Evolutionary conservation across 192 early-diverging fungal species (phyloP), one percentile per base, ranked within the genome.

Genomic region (Rhizophagus clarus): DNA sequence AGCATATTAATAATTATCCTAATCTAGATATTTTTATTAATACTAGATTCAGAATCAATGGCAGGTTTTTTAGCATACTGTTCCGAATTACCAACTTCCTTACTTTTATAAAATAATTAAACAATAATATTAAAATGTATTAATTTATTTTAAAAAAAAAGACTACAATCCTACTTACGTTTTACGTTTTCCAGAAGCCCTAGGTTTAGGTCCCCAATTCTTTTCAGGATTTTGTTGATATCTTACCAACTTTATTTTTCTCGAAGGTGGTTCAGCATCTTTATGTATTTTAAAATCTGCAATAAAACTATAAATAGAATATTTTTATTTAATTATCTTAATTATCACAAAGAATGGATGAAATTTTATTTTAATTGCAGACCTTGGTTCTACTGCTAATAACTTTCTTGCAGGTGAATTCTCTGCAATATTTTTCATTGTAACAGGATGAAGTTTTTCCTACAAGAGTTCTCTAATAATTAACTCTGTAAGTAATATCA

Each of bases 131-230:
- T 34, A 37, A 68, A 22, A 69, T 34, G 9, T n/a, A n/a, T n/a
- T n/a, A n/a, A n/a, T n/a, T n/a, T 51, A 56, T 56, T 5, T 56
- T 56, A 5, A 56, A 7, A 56, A 17, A 56, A 37, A 69, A 22
- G 0, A 69, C 3, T 28, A 32, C 2, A 67, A 4, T 31, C 1
- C 10, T 76, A 45, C 85, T 84, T 79, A 86, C 85, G 78, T 47
- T 69, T 86, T 86, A 9, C 82, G 83, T 72, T 88, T 89, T 81
- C 85, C 85, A 47, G 85, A 86, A 28, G 89, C 87, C 74, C 95
- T 86, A 31, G 94, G 95, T 83, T 97, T 97, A 56, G 98, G 98
- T 0, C 98, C 98, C 98, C 98, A 99, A 85, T 95, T 91, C 76
- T 93, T 92, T 28, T 92, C 91, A n/a, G 98, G 98, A 81, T 99